Evolutionary conservation across 2,329 filamentous ascomycete genomes (phyloP).

Genomic region (Diaporthe destruens): DNA sequence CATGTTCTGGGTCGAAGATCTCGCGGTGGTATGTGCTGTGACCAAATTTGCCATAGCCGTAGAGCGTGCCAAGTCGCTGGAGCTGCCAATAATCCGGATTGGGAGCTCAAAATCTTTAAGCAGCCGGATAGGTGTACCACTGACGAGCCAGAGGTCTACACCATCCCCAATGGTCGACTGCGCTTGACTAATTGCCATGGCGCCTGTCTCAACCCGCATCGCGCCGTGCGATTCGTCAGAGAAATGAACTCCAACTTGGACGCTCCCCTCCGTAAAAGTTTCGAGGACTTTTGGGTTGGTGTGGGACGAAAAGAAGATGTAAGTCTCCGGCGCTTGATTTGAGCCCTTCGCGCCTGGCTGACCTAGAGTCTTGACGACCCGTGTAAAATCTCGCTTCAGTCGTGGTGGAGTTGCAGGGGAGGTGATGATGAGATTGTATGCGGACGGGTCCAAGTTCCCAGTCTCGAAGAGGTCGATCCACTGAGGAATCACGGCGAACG

Average conservation of each 20-base stretch:
- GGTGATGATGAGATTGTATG: neutral
- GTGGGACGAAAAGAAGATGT: neutral
- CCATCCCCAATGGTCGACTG: neutral
- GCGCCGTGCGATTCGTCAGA: neutral
- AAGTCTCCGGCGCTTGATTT: neutral
- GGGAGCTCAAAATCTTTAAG: neutral
- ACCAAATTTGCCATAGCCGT: neutral
- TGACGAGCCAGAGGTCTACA: neutral
- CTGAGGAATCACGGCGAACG: neutral
- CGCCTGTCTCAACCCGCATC: accelerated
- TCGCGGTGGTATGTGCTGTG: neutral
- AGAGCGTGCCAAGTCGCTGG: neutral
- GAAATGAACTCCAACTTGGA: too few relatives aligned
- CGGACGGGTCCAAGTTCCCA: neutral
- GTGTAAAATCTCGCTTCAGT: neutral
- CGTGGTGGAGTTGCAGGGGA: neutral
- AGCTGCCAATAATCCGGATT: neutral
- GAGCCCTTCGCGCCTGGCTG: neutral
- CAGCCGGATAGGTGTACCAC: neutral
- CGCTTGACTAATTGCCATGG: neutral
- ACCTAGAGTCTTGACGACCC: neutral
- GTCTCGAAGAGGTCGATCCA: neutral
- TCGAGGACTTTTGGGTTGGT: neutral
- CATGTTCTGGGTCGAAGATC: neutral
- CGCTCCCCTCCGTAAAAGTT: neutral